Base-by-base conservation (phyloP, 2,329 filamentous ascomycete species). In the Pestalotiopsis sp. region DNA sequence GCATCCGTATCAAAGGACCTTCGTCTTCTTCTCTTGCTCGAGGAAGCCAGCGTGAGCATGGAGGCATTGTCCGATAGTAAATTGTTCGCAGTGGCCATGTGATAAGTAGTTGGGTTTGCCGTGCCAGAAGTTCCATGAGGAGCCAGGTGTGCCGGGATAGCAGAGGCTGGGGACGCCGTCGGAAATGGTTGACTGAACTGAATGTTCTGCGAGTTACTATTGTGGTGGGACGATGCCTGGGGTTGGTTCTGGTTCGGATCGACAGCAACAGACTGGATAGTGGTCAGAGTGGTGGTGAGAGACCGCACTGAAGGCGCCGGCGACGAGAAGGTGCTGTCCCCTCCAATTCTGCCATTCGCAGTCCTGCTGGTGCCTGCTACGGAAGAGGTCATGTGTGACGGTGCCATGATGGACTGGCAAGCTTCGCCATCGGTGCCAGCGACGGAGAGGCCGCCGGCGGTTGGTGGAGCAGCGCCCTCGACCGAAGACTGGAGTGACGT, bases 1-100 rank as follows among this genome's bases (percentile, higher is more conserved):
- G 93, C 93, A 76, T 96, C 92, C 0, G 93, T 96, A 78, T 96
- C 93, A 79, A 95, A 89, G 38, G 92, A 94, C 69, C 92, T 88
- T 62, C 93, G 88, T 44, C 93, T 89, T 35, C 90, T 87, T 48
- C 91, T 88, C 80, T 95, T 94, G 71, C 91, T 93, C 0, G 92
- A 94, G 3, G 92, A 95, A 2, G 93, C 93, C 14, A 97, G 84
- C 0, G 93, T 97, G 69, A 97, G 81, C 72, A 97, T 94, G 30
- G 92, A 95, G 24, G 93, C 93, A 76, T 97, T 93, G 78, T 97
- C 93, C 1, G 92, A 94, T 40, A 95, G 83, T 5, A 95, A 85
- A 73, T 93, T 93, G 79, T 94, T 94, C 65, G 93, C 92, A 0
- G 92, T 95, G 1, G 92, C 92, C n/a, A 87, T 88, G 64, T 85